A percentile compares a stretch with the other conserved stretches of the same genome.
These are phyloP conservation scores for Paraconiothyrium brasiliense DNA, from an alignment of 2,329 filamentous ascomycete genomes.

Conservation along the genomic window DNA sequence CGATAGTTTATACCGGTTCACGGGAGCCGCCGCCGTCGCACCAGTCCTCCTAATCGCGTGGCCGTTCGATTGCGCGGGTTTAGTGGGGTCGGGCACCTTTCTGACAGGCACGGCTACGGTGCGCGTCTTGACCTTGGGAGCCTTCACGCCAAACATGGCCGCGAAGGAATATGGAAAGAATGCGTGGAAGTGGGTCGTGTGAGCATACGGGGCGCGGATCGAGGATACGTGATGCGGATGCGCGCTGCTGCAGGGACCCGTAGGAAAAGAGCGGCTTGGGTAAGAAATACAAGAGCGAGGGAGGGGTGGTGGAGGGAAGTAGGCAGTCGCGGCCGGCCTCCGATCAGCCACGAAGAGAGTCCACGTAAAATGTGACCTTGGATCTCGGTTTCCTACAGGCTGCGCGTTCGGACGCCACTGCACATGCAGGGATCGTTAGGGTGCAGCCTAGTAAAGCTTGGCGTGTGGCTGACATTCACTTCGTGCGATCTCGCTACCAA, in stretches of 20 bases:
- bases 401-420: slow-evolving; percentile 8
- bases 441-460: neutral
- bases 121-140: slow-evolving; percentile 46
- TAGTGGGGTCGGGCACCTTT: slow-evolving; percentile 29
- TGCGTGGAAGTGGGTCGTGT: slow-evolving; percentile 7
- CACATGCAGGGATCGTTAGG: slow-evolving; percentile 12
- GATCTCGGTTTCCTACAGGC: slow-evolving; percentile 13
- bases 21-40: slow-evolving; percentile 29
- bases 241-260: slow-evolving; percentile 18
- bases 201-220: slow-evolving; percentile 8
- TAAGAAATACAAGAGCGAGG: slow-evolving; percentile 11
- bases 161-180: slow-evolving; percentile 18
- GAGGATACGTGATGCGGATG: slow-evolving; percentile 10
- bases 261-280: slow-evolving; percentile 28
- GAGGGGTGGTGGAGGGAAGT: slow-evolving; percentile 7
- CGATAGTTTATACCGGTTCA: slow-evolving; percentile 40
- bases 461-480: slow-evolving; percentile 10
- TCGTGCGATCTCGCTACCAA: neutral
- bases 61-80: slow-evolving; percentile 21
- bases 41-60: slow-evolving; percentile 19
- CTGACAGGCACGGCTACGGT: slow-evolving; percentile 42
- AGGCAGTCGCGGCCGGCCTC: slow-evolving; percentile 10
- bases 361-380: slow-evolving; percentile 12
- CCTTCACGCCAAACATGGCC: slow-evolving; percentile 42
- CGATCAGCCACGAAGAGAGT: slow-evolving; percentile 9